Conservation (phyloP, 805 yeast species). For the Priceomyces medius region DNA sequence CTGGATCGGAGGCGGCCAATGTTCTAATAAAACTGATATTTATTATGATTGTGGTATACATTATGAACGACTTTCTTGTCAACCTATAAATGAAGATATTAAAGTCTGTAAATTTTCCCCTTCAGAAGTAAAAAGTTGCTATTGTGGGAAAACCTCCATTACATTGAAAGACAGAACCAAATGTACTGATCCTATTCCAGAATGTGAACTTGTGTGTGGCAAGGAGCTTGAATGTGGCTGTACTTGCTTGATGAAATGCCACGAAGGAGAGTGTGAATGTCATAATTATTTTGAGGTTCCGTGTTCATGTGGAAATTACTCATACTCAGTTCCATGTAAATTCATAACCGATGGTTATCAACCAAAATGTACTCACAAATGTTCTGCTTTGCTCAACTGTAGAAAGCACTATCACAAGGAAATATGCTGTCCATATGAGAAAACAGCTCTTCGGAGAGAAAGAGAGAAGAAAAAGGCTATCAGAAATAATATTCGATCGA, state of each 20-base stretch:
- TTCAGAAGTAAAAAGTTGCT: constrained; percentile 58
- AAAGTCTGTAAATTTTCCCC: constrained; percentile 65
- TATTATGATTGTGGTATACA: constrained; percentile 66
- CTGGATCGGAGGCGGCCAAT: constrained; percentile 36
- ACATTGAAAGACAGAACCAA: constrained; percentile 44
- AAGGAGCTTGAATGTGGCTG: constrained; percentile 72
- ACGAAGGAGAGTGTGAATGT: constrained; percentile 75
- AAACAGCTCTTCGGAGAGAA: constrained; percentile 54
- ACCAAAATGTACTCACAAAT: constrained; percentile 69
- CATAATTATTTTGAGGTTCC: constrained; percentile 45
- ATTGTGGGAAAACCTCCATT: constrained; percentile 70
- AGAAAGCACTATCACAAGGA: constrained; percentile 73
- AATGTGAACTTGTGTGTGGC: constrained; percentile 65
- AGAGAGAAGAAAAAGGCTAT: constrained; percentile 51
- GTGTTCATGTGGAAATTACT: constrained; percentile 63
- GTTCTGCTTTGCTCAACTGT: constrained; percentile 74
- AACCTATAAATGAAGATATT: constrained; percentile 36
- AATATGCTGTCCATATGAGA: constrained; percentile 70
- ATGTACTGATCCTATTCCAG: constrained; percentile 80
- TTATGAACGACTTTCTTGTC: constrained; percentile 50
- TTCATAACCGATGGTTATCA: constrained; percentile 48
- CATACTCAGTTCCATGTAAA: constrained; percentile 63
- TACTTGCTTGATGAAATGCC: constrained; percentile 67
- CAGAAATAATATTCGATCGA: constrained; percentile 43
- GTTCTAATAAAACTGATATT: constrained; percentile 43